Percentiles rank a stretch among this genome's conserved stretches.
Conservation (phyloP, 1,284 basidiomycete species). For the Vanrija sp. region DNA sequence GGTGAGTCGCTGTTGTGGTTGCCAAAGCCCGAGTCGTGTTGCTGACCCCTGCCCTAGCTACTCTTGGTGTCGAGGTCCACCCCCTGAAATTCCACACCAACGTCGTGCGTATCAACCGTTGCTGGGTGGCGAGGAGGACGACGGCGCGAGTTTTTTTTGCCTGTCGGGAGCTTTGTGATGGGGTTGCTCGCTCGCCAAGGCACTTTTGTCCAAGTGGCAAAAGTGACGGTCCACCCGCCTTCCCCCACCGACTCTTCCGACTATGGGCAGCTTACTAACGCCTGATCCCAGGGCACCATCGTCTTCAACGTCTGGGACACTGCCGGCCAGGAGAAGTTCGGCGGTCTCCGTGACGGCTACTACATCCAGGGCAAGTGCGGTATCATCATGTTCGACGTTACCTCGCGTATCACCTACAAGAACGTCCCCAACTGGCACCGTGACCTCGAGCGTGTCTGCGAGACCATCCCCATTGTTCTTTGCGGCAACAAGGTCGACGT, state of each 20-base stretch:
- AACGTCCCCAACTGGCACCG: constrained; percentile 99
- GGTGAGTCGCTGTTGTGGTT: constrained; percentile 55
- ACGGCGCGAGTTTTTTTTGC: neutral
- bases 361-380: constrained; percentile 99
- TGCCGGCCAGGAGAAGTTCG: constrained; percentile 99
- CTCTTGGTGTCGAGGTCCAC: constrained; percentile 99
- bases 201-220: neutral
- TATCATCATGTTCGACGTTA: constrained; percentile 99
- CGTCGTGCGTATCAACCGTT: constrained; percentile 52
- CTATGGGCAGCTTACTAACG: neutral
- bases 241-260: neutral
- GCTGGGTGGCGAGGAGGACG: neutral
- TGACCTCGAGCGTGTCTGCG: constrained; percentile 98
- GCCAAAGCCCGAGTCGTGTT: neutral
- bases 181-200: too few species aligned
- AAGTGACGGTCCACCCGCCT: too few species aligned
- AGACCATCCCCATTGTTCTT: constrained; percentile 98
- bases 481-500: constrained; percentile 99
- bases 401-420: constrained; percentile 99
- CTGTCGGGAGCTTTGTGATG: neutral
- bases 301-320: constrained; percentile 99
- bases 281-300: constrained; percentile 66
- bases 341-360: constrained; percentile 95
- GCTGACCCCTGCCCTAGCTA: constrained; percentile 59
- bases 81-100: constrained; percentile 95